Evolutionary conservation across 805 yeast species (phyloP).

Genomic region (Saccharomycopsis amapae): DNA sequence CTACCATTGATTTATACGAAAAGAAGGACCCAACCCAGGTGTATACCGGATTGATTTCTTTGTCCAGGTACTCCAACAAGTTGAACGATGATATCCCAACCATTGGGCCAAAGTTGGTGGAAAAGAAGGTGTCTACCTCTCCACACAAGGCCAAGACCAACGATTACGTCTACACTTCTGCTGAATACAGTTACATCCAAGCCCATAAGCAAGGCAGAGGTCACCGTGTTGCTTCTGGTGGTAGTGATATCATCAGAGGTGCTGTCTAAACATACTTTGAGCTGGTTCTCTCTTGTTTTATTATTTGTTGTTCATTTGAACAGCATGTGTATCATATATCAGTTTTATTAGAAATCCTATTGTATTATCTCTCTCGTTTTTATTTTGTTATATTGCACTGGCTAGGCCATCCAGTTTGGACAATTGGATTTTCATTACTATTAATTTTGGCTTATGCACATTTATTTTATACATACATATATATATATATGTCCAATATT

Average conservation of each 20-base stretch:
- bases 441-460: no score
- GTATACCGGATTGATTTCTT: conserved; percentile 61
- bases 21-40: conserved; percentile 71
- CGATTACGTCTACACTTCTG: conserved; percentile 20
- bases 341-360: no score
- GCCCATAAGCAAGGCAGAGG: conserved; percentile 18
- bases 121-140: conserved; percentile 17
- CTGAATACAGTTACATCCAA: conserved; percentile 19
- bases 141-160: conserved; percentile 14
- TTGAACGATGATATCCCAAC: conserved; percentile 44
- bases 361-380: no score
- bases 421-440: no score
- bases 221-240: conserved; percentile 20
- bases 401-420: no score
- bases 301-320: no score
- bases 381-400: no score
- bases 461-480: no score
- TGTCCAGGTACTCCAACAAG: conserved; percentile 61
- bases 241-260: conserved; percentile 21
- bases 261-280: conserved; percentile 8
- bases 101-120: conserved; percentile 51
- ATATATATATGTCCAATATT: no score
- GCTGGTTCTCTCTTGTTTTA: no score
- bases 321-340: no score
- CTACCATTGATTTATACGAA: conserved; percentile 71